Evolutionary conservation across 257 asterid species (phyloP).

Genomic region (Solanum tarapatanum): DNA sequence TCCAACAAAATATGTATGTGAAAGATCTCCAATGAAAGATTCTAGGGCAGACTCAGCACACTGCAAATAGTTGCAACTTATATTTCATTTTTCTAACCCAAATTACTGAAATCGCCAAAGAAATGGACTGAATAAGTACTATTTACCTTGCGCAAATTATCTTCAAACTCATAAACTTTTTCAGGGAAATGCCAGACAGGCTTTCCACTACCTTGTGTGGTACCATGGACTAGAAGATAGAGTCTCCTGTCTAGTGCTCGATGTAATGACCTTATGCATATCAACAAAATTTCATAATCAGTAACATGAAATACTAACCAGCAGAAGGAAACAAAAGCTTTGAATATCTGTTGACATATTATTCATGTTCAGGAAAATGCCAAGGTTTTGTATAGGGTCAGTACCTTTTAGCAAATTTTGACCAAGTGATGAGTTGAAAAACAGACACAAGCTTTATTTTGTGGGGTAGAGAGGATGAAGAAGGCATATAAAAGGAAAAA

Average conservation of each 20-base stretch:
- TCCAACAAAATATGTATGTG: constrained; percentile 72
- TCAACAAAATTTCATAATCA: constrained; percentile 6
- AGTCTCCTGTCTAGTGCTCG: constrained; percentile 87
- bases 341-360: not conserved
- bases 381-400: not conserved
- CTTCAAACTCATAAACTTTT: constrained; percentile 65
- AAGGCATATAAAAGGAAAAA: not conserved
- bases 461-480: not conserved
- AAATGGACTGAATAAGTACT: not conserved
- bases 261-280: constrained; percentile 55
- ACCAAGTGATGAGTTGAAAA: not conserved
- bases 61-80: constrained; percentile 29
- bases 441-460: not conserved
- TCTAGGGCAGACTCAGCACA: constrained; percentile 83
- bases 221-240: constrained; percentile 68
- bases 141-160: constrained; percentile 62
- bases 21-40: constrained; percentile 74
- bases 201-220: constrained; percentile 30
- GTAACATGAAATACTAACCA: not conserved
- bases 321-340: not conserved
- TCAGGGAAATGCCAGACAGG: constrained; percentile 94
- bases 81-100: not conserved
- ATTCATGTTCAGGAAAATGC: not conserved
- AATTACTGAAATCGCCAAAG: not conserved
- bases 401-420: not conserved